Evolutionary conservation across 208 protist genomes (phyloP), one percentile per base, ranked within the genome.

Genomic region (Trypanosoma boissoni): DNA sequence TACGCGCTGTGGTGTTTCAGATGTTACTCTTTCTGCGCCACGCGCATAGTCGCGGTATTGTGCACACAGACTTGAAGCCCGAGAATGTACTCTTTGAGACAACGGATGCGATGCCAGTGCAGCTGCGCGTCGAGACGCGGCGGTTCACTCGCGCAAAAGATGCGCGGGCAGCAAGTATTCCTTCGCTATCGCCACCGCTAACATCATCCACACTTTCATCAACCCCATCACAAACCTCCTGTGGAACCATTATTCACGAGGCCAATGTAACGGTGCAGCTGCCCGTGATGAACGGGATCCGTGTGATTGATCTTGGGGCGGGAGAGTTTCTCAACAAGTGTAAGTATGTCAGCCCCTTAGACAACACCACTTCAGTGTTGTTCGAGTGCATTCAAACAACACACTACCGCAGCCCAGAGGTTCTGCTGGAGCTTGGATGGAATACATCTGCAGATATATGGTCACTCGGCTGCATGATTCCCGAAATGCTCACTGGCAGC

Each of bases 71-170:
- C 62, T 72, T 94, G 26, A 94, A 94, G 59, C 87, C 87, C 0
- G 80, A 94, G 61, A 94, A 94, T 59, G 63, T 94, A 14, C 74
- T 94, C 36, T 86, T 94, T 54, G 81, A 94, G 53, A 80, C 70
- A 26, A 73, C 48, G 14, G 69, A 79, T 12, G 69, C 64, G 23
- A 45, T 87, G 26, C 65, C 69, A 10, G 62, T 58, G 28, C 62
- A 67, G 23, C 26, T 86, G 6, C 23, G 27, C 9, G 63, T 91
- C 21, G 53, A 12, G 42, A 62, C 28, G 43, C 32, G 45, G 1
- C 36, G 23, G 44, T 37, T 20, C n/a, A 42, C 58, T 12, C 45
- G 31, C 58, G 41, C 41, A 49, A 20, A 20, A 26, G 5, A 23
- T 52, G 42, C 4, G 48, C 45, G 37, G 29, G 44, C 26, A 14